Conservation (phyloP, 163 green algal species). For the Scenedesmus sp. region DNA sequence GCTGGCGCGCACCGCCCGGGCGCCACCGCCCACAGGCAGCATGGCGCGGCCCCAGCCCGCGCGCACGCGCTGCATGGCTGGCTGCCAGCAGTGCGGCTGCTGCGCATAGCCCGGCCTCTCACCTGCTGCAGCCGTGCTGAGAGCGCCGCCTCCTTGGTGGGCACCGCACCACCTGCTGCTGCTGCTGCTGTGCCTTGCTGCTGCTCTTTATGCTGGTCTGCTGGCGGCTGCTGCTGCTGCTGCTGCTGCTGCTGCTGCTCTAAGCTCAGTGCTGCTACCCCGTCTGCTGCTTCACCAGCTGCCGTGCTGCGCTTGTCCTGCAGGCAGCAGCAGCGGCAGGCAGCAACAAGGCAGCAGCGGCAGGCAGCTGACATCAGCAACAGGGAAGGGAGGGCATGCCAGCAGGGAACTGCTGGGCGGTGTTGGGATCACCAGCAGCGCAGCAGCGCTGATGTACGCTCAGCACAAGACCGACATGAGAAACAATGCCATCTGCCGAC, state of each 20-base stretch:
- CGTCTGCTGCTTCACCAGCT: slow-evolving; percentile 41
- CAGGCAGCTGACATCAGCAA: neutral
- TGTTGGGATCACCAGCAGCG: too few species aligned
- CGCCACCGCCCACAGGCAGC: too few species aligned
- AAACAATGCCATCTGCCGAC: too few species aligned
- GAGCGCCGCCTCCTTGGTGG: slow-evolving; percentile 54
- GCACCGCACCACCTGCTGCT: neutral
- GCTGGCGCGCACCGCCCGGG: too few species aligned
- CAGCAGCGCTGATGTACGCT: too few species aligned
- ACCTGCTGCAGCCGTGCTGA: slow-evolving; percentile 49
- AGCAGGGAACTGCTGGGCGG: too few species aligned
- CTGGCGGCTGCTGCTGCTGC: neutral
- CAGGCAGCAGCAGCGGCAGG: neutral
- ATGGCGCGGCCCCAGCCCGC: too few species aligned
- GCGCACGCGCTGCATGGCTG: too few species aligned
- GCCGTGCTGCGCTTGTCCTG: slow-evolving; percentile 49
- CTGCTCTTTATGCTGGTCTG: slow-evolving; percentile 45
- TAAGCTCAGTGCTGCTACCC: slow-evolving; percentile 11
- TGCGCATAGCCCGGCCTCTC: neutral
- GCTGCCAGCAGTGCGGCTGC: too few species aligned
- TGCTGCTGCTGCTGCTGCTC: slow-evolving; percentile 45
- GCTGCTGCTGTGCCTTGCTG: neutral
- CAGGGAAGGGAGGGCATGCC: too few species aligned
- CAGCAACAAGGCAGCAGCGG: neutral
- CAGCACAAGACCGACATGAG: too few species aligned